Evolutionary conservation across 176 grass and related monocot species (phyloP), one percentile per base, ranked within the genome.

Genomic region (Otatea glauca): DNA sequence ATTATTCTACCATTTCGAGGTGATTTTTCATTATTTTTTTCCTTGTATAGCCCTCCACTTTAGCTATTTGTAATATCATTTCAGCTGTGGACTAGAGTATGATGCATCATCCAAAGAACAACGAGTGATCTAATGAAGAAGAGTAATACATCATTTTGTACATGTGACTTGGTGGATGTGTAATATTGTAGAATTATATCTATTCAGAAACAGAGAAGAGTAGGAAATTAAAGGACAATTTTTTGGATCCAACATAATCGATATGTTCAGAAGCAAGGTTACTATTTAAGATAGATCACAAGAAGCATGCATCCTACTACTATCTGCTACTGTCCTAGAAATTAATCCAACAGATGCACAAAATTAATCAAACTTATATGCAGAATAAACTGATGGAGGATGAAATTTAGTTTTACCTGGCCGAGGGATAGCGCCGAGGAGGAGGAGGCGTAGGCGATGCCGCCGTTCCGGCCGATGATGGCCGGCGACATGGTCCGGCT

Each of bases 381-480:
- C 2, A 6, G 18, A 82, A 65, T 9, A 35, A 74, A 53, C n/a
- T 12, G 58, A 61, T 25, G n/a, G 58, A 13, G 6, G 5, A 18
- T 35, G 56, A 37, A 16, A 23, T 4, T 2, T 16, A 50, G 4
- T 56, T 25, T n/a, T 42, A 89, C 96, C 91, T 99, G 93, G 63
- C 96, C 86, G 62, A 99, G 85, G 24, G 91, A 95, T 37, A 95
- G 83, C 5, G 88, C 79, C 61, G 93, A 80, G 51, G 90, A 90
- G 18, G 90, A 89, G 17, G 91, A 75, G 7, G 88, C 86, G 64
- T 65, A 35, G 86, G 83, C 50, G 54, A 70, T 82, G 62, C 78
- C 53, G 79, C 84, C 59, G 82, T 74, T 94, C 65, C 86, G 75
- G 76, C 91, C 84, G 76, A 95, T 89, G 85, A 92, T 92, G 68